Evolutionary conservation across 305 asterid species (phyloP).

Genomic region (Fraxinus xanthoxyloides): DNA sequence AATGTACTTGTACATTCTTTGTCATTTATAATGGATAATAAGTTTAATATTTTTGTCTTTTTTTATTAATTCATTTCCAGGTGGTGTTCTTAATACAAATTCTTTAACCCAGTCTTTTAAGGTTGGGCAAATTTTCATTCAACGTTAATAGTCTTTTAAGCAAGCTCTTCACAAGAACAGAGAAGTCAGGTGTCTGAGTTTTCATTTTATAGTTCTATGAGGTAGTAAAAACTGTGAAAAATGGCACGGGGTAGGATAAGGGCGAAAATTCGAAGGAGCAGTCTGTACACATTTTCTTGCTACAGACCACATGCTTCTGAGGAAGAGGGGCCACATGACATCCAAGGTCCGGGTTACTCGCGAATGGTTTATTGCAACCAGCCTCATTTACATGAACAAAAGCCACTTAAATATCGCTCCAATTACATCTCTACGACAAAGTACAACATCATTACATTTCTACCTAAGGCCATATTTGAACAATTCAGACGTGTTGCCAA

Average conservation of each 20-base stretch:
- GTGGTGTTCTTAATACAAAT: conserved; percentile 23
- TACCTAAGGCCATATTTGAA: conserved; percentile 78
- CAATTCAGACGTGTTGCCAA: conserved; percentile 93
- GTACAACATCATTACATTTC: conserved; percentile 68
- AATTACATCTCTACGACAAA: conserved; percentile 81
- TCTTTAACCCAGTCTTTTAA: neutral
- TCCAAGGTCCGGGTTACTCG: conserved; percentile 61
- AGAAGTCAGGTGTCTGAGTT: conserved; percentile 29
- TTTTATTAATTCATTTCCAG: conserved; percentile 21
- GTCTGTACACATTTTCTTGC: conserved; percentile 68
- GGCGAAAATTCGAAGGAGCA: conserved; percentile 63
- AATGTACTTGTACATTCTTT: conserved; percentile 7
- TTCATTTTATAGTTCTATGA: conserved; percentile 16
- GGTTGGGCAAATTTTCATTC: conserved; percentile 16
- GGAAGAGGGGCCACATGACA: conserved; percentile 48
- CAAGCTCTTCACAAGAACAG: conserved; percentile 25
- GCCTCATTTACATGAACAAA: conserved; percentile 52
- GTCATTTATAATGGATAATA: conserved; percentile 2
- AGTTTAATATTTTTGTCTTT: neutral
- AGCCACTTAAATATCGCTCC: conserved; percentile 57
- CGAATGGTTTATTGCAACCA: conserved; percentile 67
- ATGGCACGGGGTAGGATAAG: conserved; percentile 68
- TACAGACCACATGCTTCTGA: conserved; percentile 40
- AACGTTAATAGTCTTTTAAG: conserved; percentile 24
- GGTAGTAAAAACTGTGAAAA: conserved; percentile 14